phyloP scores from a whole-genome alignment of 495 filamentous ascomycete species.

The Articulospora tetracladia region DNA sequence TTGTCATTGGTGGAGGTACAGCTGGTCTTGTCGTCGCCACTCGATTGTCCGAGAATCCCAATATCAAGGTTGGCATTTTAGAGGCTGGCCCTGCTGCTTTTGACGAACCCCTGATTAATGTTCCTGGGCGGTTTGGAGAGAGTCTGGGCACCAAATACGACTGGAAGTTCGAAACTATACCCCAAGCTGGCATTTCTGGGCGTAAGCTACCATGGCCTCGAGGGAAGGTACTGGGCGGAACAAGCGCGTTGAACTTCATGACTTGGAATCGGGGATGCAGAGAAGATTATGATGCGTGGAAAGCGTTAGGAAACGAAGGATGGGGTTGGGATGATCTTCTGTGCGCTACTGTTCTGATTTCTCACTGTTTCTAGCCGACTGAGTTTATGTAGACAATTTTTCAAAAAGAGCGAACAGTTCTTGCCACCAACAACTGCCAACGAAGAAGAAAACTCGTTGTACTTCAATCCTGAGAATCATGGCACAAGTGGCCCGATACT shows the following conservation, averaged over 20 bases:
- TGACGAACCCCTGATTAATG: slow-evolving; percentile 43
- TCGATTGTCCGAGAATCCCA: slow-evolving; percentile 44
- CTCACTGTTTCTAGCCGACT: background rate
- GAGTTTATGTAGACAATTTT: background rate
- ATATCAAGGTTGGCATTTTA: slow-evolving; percentile 44
- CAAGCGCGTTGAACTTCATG: slow-evolving; percentile 50
- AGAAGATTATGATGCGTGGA: slow-evolving; percentile 31
- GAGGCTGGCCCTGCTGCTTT: slow-evolving; percentile 50
- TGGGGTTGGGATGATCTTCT: slow-evolving; percentile 33
- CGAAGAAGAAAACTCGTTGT: background rate
- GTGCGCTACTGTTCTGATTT: background rate
- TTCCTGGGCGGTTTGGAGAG: slow-evolving; percentile 29
- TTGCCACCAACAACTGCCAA: background rate
- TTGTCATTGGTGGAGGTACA: slow-evolving; percentile 48
- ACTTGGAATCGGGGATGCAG: slow-evolving; percentile 36
- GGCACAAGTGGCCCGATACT: background rate
- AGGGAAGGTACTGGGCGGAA: slow-evolving; percentile 50
- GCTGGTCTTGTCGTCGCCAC: slow-evolving; percentile 50
- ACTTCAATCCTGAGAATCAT: background rate
- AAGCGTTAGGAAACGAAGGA: slow-evolving; percentile 31
- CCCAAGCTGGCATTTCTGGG: slow-evolving; percentile 38
- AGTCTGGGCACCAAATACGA: slow-evolving; percentile 44
- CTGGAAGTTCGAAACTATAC: slow-evolving; percentile 45
- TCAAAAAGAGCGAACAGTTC: slow-evolving; percentile 3
- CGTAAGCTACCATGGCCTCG: slow-evolving; percentile 34